A percentile compares a stretch with the other conserved stretches of the same genome.
phyloP scores from a whole-genome alignment of 1,284 basidiomycete genomes.

The Puccinia polysora region DNA sequence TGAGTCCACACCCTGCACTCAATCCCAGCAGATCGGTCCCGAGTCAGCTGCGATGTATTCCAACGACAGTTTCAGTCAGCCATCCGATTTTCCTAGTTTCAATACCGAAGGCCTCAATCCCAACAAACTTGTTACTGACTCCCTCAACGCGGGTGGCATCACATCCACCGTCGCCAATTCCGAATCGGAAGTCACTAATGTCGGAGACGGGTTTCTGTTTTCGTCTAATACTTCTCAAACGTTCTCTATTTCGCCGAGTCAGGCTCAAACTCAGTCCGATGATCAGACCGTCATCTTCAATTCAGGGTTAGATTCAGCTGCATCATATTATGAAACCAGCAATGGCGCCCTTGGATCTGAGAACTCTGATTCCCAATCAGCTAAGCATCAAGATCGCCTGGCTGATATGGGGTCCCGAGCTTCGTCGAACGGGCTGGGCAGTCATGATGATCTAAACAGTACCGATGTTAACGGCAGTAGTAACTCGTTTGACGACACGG shows the following conservation, averaged over 20 bases:
- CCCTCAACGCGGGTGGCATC: background rate
- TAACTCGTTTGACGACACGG: background rate
- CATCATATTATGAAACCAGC: background rate
- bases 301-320: background rate
- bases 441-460: too few species aligned
- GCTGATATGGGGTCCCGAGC: too few species aligned
- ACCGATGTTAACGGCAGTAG: background rate
- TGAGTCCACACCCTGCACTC: conserved; percentile 54
- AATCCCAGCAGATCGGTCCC: background rate
- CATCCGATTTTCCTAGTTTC: background rate
- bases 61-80: background rate
- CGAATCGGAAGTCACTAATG: too few species aligned
- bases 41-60: background rate
- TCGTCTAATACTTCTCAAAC: conserved; percentile 15
- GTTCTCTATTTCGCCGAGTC: conserved; percentile 12
- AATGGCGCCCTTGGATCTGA: background rate
- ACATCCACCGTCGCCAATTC: background rate
- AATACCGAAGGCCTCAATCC: too few species aligned
- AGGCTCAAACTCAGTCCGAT: background rate
- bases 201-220: conserved; percentile 28
- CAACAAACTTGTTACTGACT: background rate
- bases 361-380: background rate
- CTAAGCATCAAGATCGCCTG: too few species aligned
- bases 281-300: conserved; percentile 6
- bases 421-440: background rate